These are phyloP conservation scores for Leishmania guyanensis DNA, from an alignment of 208 protist species.

Conservation along the genomic window DNA sequence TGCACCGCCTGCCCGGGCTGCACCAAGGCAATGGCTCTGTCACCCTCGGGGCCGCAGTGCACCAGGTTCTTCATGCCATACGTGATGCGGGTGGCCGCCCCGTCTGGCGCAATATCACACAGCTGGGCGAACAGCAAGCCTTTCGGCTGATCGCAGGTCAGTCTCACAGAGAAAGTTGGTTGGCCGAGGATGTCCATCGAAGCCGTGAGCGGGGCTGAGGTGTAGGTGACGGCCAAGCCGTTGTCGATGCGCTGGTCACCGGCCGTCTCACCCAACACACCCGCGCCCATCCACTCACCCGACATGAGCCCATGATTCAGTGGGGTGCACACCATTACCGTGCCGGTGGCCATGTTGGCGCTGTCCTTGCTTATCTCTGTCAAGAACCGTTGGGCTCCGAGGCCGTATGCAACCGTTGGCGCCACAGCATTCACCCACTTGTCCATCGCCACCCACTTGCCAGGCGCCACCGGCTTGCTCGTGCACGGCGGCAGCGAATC, in stretches of 20 bases:
- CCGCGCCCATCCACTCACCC: conserved; percentile 70
- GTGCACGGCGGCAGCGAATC: conserved; percentile 44
- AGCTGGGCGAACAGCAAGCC: conserved; percentile 67
- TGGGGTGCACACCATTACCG: conserved; percentile 53
- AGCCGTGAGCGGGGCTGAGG: conserved; percentile 33
- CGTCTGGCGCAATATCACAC: conserved; percentile 56
- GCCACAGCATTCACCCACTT: conserved; percentile 42
- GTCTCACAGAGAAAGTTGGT: conserved; percentile 42
- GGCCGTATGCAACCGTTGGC: conserved; percentile 21
- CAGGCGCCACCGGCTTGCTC: conserved; percentile 42
- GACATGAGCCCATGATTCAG: conserved; percentile 62
- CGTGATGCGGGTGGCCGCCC: conserved; percentile 55
- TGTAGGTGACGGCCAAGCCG: conserved; percentile 58
- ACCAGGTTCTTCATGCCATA: conserved; percentile 65
- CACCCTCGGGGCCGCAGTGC: conserved; percentile 33
- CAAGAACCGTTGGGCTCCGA: conserved; percentile 17
- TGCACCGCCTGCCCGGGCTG: conserved; percentile 24
- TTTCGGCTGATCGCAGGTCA: conserved; percentile 60
- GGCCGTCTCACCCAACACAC: conserved; percentile 55
- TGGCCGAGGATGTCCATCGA: conserved; percentile 48
- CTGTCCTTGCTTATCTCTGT: conserved; percentile 4
- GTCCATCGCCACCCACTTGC: conserved; percentile 48
- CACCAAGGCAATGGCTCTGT: conserved; percentile 36
- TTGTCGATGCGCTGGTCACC: conserved; percentile 73
- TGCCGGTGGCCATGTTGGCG: neutral